Evolutionary conservation across 2,329 filamentous ascomycete genomes (phyloP), one percentile per base, ranked within the genome.

Genomic region (Elsinoe ampelina): DNA sequence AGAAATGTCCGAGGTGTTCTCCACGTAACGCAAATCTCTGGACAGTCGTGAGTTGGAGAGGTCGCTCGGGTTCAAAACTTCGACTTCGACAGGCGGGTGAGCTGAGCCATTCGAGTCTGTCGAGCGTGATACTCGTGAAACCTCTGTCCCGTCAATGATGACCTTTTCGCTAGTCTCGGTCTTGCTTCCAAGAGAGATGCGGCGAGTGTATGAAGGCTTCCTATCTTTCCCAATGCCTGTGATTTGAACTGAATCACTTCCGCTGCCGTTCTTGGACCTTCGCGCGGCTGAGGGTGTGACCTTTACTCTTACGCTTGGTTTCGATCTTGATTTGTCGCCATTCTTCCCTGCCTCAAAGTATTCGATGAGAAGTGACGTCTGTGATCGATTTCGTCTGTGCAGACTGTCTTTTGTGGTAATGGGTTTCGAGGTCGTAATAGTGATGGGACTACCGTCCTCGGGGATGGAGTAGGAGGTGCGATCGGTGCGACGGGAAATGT

Each of bases 291-390:
- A 89, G 12, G 91, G 91, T 12, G 89, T 95, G 60, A 95, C 80
- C 63, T 84, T 81, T 55, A 89, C 85, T 63, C 85, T 76, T 55
- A 96, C 89, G 69, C 89, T 95, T 11, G 91, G 90, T 64, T 87
- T 84, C 64, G 86, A 85, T 64, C 83, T 80, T 34, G 77, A 74
- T 66, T 73, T 78, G 66, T 72, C 77, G 64, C 77, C 77, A 57
- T 80, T 74, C 70, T 88, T 91, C 61, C 85, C 83, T 63, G 84
- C 87, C 73, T 95, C 91, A 67, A 95, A 96, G 72, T 95, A 95
- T 73, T 96, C 91, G 66, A 96, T 96, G 65, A 96, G 78, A 63
- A 96, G 78, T 57, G 89, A 95, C 36, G 91, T 95, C 74, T 95
- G 90, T 45, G 89, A 95, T 64, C 81, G 80, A 71, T 67, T 72